A percentile compares a stretch with the other conserved stretches of the same genome.
phyloP scores from a whole-genome alignment of 257 asterid genomes.

The Lycium barbarum region DNA sequence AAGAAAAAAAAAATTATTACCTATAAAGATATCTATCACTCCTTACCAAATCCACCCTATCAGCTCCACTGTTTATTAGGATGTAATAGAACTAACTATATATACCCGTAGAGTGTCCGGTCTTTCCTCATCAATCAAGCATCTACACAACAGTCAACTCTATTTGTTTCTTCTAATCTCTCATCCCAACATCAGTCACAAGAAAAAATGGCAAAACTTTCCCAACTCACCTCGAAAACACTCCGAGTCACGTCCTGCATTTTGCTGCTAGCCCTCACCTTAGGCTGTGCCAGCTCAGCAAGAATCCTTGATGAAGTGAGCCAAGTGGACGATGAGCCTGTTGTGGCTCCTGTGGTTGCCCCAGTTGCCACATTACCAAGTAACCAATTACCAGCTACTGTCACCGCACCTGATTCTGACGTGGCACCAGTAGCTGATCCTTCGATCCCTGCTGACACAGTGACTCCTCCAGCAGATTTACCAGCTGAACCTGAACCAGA shows the following conservation, averaged over 20 bases:
- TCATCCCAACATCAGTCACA: not conserved
- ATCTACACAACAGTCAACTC: conserved; percentile 24
- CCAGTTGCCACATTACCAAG: conserved; percentile 43
- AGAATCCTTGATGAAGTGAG: conserved; percentile 55
- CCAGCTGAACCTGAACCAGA: conserved; percentile 28
- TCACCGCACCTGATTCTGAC: conserved; percentile 21
- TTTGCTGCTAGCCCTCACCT: conserved; percentile 50
- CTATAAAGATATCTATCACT: not conserved
- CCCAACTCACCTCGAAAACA: conserved; percentile 32
- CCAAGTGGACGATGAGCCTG: conserved; percentile 43
- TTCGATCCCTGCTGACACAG: conserved; percentile 23
- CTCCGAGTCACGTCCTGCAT: conserved; percentile 45
- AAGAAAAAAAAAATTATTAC: not conserved
- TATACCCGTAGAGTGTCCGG: conserved; percentile 31
- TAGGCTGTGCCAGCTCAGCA: conserved; percentile 47
- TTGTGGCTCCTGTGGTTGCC: conserved; percentile 46
- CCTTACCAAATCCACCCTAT: conserved; percentile 54
- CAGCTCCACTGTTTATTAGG: conserved; percentile 53
- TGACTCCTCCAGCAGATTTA: conserved; percentile 29
- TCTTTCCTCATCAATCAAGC: conserved; percentile 44
- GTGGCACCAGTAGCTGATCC: conserved; percentile 23
- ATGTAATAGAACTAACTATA: conserved; percentile 37
- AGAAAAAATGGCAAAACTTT: conserved; percentile 53
- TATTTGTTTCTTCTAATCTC: conserved; percentile 5
- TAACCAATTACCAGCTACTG: conserved; percentile 50